phyloP scores from a whole-genome alignment of 2,329 filamentous ascomycete genomes.

The Trichoderma atroviride region DNA sequence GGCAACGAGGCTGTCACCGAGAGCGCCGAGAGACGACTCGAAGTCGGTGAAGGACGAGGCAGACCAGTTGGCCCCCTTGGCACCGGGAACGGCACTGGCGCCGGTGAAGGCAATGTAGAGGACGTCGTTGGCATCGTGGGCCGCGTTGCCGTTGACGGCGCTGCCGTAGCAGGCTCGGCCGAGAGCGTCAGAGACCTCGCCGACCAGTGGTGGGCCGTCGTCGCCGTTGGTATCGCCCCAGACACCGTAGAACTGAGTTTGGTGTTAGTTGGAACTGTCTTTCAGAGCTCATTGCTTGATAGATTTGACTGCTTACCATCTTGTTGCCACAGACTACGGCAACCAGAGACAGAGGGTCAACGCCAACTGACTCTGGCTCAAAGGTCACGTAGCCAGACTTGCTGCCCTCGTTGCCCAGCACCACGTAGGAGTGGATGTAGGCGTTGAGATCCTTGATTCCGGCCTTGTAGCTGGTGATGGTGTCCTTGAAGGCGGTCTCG shows the following conservation, averaged over 20 bases:
- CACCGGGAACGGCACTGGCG: constrained; percentile 55
- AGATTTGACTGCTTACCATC: constrained; percentile 38
- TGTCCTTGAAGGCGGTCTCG: constrained; percentile 49
- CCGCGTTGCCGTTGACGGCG: constrained; percentile 47
- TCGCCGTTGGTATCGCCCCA: constrained; percentile 63
- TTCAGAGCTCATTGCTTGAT: background rate
- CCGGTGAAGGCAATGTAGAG: constrained; percentile 63
- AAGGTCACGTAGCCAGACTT: constrained; percentile 42
- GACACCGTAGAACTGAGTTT: constrained; percentile 52
- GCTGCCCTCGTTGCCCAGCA: constrained; percentile 53
- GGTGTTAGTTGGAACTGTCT: background rate
- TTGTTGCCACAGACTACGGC: constrained; percentile 56
- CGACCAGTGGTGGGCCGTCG: constrained; percentile 48
- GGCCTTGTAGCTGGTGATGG: constrained; percentile 40
- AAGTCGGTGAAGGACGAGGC: constrained; percentile 51
- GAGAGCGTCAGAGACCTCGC: constrained; percentile 57
- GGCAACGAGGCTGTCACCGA: constrained; percentile 52
- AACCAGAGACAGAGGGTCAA: constrained; percentile 56
- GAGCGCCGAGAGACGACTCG: constrained; percentile 41
- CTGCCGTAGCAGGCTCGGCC: constrained; percentile 57
- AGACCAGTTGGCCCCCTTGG: constrained; percentile 54
- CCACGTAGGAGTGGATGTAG: constrained; percentile 56
- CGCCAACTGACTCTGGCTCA: constrained; percentile 44
- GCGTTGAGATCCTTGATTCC: constrained; percentile 51
- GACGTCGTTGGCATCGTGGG: constrained; percentile 54